Conservation (phyloP, 2,329 filamentous ascomycete genomes). For the Aspergillus pseudoglaucus region DNA sequence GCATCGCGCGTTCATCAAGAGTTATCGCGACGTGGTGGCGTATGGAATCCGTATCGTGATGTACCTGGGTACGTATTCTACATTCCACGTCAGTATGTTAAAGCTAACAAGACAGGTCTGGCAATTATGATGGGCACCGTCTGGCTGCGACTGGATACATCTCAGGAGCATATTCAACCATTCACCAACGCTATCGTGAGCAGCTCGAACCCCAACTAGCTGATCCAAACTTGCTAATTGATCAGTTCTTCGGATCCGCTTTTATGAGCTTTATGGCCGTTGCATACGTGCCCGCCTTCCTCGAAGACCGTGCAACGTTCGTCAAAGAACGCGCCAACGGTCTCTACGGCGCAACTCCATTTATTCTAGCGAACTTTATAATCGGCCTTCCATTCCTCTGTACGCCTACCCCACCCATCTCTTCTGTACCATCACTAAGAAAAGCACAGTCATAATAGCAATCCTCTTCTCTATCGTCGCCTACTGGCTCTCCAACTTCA, state of each 20-base stretch:
- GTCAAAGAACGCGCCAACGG: conserved; percentile 76
- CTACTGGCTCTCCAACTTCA: conserved; percentile 77
- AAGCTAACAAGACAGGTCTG: conserved; percentile 43
- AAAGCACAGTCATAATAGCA: conserved; percentile 56
- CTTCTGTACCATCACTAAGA: conserved; percentile 7
- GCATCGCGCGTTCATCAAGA: conserved; percentile 75
- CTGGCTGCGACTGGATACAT: conserved; percentile 64
- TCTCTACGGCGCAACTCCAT: conserved; percentile 65
- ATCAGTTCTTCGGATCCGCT: conserved; percentile 60
- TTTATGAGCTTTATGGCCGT: conserved; percentile 80
- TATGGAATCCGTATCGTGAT: conserved; percentile 78
- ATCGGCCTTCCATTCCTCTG: conserved; percentile 74
- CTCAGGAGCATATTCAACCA: conserved; percentile 68
- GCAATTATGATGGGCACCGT: conserved; percentile 86
- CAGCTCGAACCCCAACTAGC: conserved; percentile 1
- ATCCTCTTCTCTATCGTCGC: conserved; percentile 67
- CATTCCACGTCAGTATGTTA: background rate
- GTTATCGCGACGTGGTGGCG: conserved; percentile 73
- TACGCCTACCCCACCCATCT: conserved; percentile 22
- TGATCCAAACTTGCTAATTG: background rate
- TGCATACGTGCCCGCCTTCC: conserved; percentile 75
- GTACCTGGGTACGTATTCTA: conserved; percentile 55
- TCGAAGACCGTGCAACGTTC: conserved; percentile 69
- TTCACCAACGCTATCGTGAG: conserved; percentile 70
- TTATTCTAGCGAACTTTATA: conserved; percentile 73